A percentile compares a stretch with the other conserved stretches of the same genome.
Conservation (phyloP, 495 filamentous ascomycete species). For the Articulospora tetracladia region DNA sequence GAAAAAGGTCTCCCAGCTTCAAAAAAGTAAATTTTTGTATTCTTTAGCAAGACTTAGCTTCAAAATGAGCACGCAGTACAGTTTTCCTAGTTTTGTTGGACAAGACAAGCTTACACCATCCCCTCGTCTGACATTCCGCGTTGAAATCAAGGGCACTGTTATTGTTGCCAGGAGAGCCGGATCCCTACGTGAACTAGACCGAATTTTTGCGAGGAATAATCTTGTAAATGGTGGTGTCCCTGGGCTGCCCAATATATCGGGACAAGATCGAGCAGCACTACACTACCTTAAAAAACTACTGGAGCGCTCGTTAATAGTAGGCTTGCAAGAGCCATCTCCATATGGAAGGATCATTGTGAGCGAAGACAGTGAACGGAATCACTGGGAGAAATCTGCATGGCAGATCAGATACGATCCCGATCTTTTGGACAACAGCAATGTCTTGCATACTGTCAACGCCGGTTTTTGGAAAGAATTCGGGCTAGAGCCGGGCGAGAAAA, state of each 20-base stretch:
- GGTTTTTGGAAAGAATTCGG: background rate
- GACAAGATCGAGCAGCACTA: background rate
- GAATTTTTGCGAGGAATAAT: too few species aligned
- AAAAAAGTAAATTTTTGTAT: background rate
- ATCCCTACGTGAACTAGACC: too few species aligned
- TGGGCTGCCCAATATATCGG: background rate
- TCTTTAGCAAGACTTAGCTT: background rate
- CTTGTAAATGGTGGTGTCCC: background rate
- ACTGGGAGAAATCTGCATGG: background rate
- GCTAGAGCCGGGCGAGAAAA: too few species aligned
- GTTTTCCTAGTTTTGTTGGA: background rate
- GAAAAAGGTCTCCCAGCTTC: background rate
- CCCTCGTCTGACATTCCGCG: background rate
- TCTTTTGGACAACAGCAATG: background rate
- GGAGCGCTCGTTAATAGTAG: background rate
- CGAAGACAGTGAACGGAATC: background rate
- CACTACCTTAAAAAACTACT: background rate
- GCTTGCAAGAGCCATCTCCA: background rate
- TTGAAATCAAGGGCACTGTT: background rate
- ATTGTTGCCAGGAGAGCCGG: background rate
- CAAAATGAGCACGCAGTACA: background rate
- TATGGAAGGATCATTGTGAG: background rate
- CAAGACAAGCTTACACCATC: background rate
- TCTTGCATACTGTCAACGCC: background rate
- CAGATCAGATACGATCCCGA: background rate